These are phyloP conservation scores for Cicer yamashitae DNA, from an alignment of 306 rosid species.

Conservation along the genomic window DNA sequence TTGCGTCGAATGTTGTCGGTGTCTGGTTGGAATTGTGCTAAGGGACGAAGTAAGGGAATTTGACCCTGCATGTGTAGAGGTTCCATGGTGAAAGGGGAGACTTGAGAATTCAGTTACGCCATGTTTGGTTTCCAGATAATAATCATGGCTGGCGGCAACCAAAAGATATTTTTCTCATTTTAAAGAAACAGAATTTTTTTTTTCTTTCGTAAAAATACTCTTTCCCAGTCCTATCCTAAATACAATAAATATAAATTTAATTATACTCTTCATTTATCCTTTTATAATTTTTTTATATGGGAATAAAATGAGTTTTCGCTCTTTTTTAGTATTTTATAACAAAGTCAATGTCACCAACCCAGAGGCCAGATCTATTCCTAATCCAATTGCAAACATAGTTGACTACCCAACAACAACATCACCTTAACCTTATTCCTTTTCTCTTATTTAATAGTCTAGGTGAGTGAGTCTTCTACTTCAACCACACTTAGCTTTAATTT, in stretches of 20 bases:
- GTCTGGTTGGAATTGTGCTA: constrained; percentile 67
- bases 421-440: not conserved
- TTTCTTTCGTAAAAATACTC: no score
- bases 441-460: not conserved
- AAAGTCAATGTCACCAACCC: not conserved
- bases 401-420: not conserved
- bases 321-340: not conserved
- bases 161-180: not conserved
- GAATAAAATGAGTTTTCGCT: no score
- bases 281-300: no score
- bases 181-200: no score
- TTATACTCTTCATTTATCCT: no score
- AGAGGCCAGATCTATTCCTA: not conserved
- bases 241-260: no score
- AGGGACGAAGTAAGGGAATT: constrained; percentile 41
- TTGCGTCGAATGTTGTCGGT: constrained; percentile 58
- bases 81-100: constrained; percentile 58
- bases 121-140: not conserved
- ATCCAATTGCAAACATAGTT: not conserved
- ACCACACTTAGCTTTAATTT: no score
- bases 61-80: constrained; percentile 51
- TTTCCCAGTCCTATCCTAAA: no score
- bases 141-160: not conserved
- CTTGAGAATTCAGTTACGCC: not conserved
- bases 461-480: not conserved